A percentile compares a stretch with the other conserved stretches of the same genome.
Evolutionary conservation across 768 basidiomycete species (phyloP).

Genomic region (Mycena galericulata): DNA sequence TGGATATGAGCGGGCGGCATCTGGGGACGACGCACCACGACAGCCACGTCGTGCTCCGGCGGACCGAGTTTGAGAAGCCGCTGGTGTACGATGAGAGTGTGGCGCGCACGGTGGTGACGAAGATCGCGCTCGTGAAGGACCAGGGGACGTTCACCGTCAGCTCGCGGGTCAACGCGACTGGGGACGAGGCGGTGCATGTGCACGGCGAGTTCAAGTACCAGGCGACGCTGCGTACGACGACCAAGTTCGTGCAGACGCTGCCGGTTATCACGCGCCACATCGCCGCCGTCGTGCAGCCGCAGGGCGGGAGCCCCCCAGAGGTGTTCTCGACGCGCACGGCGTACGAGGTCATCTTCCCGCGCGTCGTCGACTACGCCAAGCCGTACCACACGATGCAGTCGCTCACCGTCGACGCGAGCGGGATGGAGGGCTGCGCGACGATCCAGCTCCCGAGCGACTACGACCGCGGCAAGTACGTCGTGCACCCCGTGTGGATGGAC

Average conservation of each 20-base stretch:
- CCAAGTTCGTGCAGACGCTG: slow-evolving; percentile 53
- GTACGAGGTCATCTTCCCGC: slow-evolving; percentile 77
- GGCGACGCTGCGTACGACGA: slow-evolving; percentile 42
- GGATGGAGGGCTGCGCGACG: slow-evolving; percentile 63
- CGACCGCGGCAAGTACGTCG: slow-evolving; percentile 49
- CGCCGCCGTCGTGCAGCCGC: slow-evolving; percentile 40
- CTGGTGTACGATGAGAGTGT: slow-evolving; percentile 58
- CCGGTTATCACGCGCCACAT: slow-evolving; percentile 51
- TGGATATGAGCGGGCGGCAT: slow-evolving; percentile 50
- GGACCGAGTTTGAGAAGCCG: slow-evolving; percentile 64
- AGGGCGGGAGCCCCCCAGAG: slow-evolving; percentile 48
- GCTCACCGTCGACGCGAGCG: slow-evolving; percentile 60
- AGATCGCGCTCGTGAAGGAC: slow-evolving; percentile 51
- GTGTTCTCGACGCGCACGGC: slow-evolving; percentile 65
- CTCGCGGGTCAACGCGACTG: slow-evolving; percentile 50
- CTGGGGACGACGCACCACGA: slow-evolving; percentile 41
- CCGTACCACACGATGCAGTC: slow-evolving; percentile 69
- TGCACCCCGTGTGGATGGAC: slow-evolving; percentile 72
- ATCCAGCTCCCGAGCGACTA: slow-evolving; percentile 54
- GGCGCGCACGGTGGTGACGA: slow-evolving; percentile 49
- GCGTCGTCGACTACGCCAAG: slow-evolving; percentile 72
- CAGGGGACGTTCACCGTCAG: slow-evolving; percentile 59
- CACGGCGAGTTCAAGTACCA: slow-evolving; percentile 60
- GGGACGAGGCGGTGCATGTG: slow-evolving; percentile 53
- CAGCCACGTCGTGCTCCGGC: slow-evolving; percentile 52